Percentiles rank a stretch among this genome's conserved stretches.
These are phyloP conservation scores for Cercospora citrullina DNA, from an alignment of 2,329 filamentous ascomycete species.

Conservation along the genomic window DNA sequence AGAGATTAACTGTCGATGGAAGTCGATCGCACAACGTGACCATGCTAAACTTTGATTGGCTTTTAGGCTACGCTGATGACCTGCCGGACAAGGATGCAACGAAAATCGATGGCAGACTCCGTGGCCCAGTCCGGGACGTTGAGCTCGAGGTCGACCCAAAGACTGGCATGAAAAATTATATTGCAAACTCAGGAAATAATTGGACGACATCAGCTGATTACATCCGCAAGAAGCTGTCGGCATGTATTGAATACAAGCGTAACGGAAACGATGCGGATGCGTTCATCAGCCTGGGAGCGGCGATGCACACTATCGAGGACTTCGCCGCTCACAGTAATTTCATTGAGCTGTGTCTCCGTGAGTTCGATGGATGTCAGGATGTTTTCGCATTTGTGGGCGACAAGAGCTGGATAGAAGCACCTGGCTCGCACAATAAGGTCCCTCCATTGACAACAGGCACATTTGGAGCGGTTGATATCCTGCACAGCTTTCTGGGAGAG, in stretches of 20 bases:
- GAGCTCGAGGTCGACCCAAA: constrained; percentile 72
- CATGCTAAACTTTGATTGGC: neutral
- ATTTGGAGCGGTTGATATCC: constrained; percentile 51
- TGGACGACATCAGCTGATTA: constrained; percentile 83
- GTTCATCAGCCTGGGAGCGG: constrained; percentile 72
- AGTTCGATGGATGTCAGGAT: constrained; percentile 27
- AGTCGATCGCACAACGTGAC: neutral
- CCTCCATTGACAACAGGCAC: constrained; percentile 52
- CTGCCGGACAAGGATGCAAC: neutral
- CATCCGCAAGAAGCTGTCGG: constrained; percentile 73
- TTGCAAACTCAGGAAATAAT: constrained; percentile 72
- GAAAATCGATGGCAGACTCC: constrained; percentile 1
- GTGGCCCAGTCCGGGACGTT: neutral
- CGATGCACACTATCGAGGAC: constrained; percentile 77
- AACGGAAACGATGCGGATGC: constrained; percentile 56
- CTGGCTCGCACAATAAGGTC: neutral
- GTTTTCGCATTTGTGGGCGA: constrained; percentile 52
- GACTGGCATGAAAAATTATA: constrained; percentile 90
- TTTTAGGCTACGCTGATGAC: neutral
- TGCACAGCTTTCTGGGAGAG: constrained; percentile 49
- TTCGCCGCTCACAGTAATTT: constrained; percentile 55
- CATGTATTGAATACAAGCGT: neutral
- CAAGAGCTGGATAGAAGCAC: constrained; percentile 43
- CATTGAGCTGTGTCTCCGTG: constrained; percentile 48
- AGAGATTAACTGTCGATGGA: neutral